These are phyloP conservation scores for Acrodontium crateriforme DNA, from an alignment of 2,329 filamentous ascomycete species.

Conservation along the genomic window DNA sequence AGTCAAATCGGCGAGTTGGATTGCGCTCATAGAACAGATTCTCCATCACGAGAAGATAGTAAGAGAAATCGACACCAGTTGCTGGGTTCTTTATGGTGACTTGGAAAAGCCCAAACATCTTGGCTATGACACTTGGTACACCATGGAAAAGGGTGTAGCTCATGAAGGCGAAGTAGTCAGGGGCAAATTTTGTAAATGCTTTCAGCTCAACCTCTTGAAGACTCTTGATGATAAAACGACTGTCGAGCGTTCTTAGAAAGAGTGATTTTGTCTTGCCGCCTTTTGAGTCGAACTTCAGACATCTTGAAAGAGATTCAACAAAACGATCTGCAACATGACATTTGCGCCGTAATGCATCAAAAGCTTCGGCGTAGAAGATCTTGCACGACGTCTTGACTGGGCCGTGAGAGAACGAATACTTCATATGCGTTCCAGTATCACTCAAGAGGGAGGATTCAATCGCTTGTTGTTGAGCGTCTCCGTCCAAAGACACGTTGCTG, in stretches of 20 bases:
- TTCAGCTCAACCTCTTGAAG: conserved; percentile 83
- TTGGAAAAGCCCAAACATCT: conserved; percentile 98
- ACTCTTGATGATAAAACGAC: conserved; percentile 84
- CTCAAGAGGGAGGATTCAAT: conserved; percentile 77
- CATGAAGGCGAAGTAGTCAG: conserved; percentile 96
- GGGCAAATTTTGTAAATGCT: conserved; percentile 88
- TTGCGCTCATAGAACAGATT: conserved; percentile 94
- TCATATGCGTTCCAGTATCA: conserved; percentile 79
- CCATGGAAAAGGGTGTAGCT: conserved; percentile 87
- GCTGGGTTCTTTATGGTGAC: conserved; percentile 90
- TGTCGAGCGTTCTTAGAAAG: conserved; percentile 91
- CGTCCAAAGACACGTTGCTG: conserved; percentile 14
- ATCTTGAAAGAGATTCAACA: conserved; percentile 85
- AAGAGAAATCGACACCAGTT: conserved; percentile 85
- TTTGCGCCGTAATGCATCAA: conserved; percentile 84
- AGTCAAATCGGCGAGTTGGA: conserved; percentile 68
- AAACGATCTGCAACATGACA: conserved; percentile 90
- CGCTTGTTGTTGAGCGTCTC: conserved; percentile 47
- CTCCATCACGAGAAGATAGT: conserved; percentile 90
- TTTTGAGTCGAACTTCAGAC: conserved; percentile 95
- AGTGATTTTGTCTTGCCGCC: conserved; percentile 96
- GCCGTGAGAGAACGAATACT: conserved; percentile 89
- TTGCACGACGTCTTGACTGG: conserved; percentile 95
- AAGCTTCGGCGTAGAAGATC: conserved; percentile 96
- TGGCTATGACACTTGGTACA: conserved; percentile 89